Evolutionary conservation across 139 green algal genomes (phyloP).

Genomic region (Spirogloea muscicola): DNA sequence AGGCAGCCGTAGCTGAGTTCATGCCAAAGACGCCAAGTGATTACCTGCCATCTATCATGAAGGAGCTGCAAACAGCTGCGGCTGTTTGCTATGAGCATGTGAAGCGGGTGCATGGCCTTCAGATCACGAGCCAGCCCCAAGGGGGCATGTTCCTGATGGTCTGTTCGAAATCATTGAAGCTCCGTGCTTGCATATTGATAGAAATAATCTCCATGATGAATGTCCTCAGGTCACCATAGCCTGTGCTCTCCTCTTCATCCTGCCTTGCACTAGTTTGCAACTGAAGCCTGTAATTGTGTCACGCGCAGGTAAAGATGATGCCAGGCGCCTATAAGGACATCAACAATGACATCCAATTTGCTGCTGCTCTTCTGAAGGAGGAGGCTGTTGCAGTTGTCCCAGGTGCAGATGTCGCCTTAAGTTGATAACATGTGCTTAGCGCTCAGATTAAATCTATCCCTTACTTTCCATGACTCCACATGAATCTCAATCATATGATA

Average conservation of each 20-base stretch:
- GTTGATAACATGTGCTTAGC: slow-evolving; percentile 11
- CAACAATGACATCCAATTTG: slow-evolving; percentile 27
- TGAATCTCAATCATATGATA: not conserved
- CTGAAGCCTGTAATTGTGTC: too few species aligned
- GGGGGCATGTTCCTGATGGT: slow-evolving; percentile 55
- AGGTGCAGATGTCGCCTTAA: not conserved
- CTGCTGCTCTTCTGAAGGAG: slow-evolving; percentile 19
- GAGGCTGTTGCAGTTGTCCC: slow-evolving; percentile 44
- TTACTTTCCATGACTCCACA: not conserved
- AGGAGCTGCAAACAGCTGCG: slow-evolving; percentile 2
- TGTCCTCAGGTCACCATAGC: too few species aligned
- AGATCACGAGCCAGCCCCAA: slow-evolving; percentile 18
- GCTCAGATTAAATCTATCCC: not conserved
- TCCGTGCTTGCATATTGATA: too few species aligned
- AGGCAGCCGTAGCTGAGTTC: slow-evolving; percentile 36
- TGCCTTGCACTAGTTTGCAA: too few species aligned
- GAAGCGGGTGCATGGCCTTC: slow-evolving; percentile 13
- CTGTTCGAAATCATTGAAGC: too few species aligned
- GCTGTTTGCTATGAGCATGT: slow-evolving; percentile 7
- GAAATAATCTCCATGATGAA: too few species aligned
- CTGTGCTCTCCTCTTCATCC: too few species aligned
- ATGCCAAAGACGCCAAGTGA: slow-evolving; percentile 11
- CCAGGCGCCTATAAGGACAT: not conserved
- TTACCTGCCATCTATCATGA: slow-evolving; percentile 9
- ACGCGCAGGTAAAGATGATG: slow-evolving; percentile 1